phyloP scores from a whole-genome alignment of 352 stramenopile species.

The Pythium brachiatum region DNA sequence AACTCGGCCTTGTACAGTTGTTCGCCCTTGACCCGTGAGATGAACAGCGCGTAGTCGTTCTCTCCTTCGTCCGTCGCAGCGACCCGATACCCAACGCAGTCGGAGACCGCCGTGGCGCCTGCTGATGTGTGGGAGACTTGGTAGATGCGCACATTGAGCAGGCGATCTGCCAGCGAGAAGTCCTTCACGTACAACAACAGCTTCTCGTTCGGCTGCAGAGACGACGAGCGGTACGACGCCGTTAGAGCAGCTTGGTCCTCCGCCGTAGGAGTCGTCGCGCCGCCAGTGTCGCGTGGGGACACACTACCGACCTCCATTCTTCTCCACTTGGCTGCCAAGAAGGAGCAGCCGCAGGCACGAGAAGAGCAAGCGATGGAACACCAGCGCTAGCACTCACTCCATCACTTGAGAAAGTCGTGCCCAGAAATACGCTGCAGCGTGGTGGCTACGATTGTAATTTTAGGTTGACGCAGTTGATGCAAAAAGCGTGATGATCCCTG shows the following conservation, averaged over 20 bases:
- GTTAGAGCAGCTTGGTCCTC: background rate
- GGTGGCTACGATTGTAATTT: too few relatives aligned
- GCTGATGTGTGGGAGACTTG: conserved; percentile 12
- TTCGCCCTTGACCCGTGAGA: conserved; percentile 44
- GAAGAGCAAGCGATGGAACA: too few relatives aligned
- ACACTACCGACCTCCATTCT: background rate
- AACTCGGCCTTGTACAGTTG: conserved; percentile 36
- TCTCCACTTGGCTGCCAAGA: too few relatives aligned
- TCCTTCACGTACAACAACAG: conserved; percentile 14
- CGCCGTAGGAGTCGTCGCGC: background rate
- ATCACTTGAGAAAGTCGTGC: too few relatives aligned
- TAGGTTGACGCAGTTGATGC: too few relatives aligned
- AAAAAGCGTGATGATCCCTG: too few relatives aligned
- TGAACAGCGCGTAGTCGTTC: conserved; percentile 63
- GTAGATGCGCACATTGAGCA: conserved; percentile 25
- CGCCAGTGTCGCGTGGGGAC: background rate
- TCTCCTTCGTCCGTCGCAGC: conserved; percentile 61
- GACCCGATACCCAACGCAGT: conserved; percentile 41
- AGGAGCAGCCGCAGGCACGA: too few relatives aligned
- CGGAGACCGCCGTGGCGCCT: background rate
- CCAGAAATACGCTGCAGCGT: too few relatives aligned
- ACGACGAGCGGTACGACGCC: background rate
- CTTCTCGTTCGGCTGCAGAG: conserved; percentile 16
- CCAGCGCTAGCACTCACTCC: too few relatives aligned
- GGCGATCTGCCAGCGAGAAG: conserved; percentile 14